A percentile compares a stretch with the other conserved stretches of the same genome.
Evolutionary conservation across 345 rosid genomes (phyloP).

Genomic region (Gossypium rotundifolium): DNA sequence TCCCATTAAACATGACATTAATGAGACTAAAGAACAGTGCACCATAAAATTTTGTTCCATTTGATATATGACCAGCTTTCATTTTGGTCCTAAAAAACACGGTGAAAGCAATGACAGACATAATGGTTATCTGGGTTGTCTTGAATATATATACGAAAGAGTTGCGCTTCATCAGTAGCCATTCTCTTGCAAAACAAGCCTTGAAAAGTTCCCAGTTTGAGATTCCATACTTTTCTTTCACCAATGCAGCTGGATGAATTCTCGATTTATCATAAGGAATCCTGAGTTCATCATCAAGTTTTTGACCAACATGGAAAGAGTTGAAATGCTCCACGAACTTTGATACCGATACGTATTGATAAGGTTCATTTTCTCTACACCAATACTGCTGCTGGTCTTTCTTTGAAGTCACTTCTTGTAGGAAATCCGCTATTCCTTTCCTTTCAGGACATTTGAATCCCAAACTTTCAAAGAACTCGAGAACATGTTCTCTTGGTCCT

Average conservation of each 20-base stretch:
- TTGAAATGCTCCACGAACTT: conserved; percentile 36
- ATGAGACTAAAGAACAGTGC: conserved; percentile 52
- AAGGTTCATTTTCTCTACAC: conserved; percentile 30
- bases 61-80: conserved; percentile 24
- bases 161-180: conserved; percentile 52
- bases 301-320: conserved; percentile 36
- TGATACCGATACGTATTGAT: conserved; percentile 32
- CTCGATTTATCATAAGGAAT: conserved; percentile 36
- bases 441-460: conserved; percentile 60
- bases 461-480: conserved; percentile 41
- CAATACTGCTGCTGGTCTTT: conserved; percentile 62
- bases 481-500: conserved; percentile 44
- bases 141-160: conserved; percentile 45
- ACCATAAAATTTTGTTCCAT: conserved; percentile 41
- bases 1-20: conserved; percentile 55
- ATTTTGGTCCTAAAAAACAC: conserved; percentile 43
- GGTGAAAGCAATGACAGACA: conserved; percentile 49
- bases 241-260: conserved; percentile 51
- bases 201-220: conserved; percentile 52
- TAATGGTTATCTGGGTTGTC: conserved; percentile 45
- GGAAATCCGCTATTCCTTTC: conserved; percentile 55
- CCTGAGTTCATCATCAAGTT: conserved; percentile 31
- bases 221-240: conserved; percentile 44
- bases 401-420: conserved; percentile 55
- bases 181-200: conserved; percentile 53